Evolutionary conservation across 495 filamentous ascomycete genomes (phyloP).

Genomic region (Neurospora intermedia): DNA sequence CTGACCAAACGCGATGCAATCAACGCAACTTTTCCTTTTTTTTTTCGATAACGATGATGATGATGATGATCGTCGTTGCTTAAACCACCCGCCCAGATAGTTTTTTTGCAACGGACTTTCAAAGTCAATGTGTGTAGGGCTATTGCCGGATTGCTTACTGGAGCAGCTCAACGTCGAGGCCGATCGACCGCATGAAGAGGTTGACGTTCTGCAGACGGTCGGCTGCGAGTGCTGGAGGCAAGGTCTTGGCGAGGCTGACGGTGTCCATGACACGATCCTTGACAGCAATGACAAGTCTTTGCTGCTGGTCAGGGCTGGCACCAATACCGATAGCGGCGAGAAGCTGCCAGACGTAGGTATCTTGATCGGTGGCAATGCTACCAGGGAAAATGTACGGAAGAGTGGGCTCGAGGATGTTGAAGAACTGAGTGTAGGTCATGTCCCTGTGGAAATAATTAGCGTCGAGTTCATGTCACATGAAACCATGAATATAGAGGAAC

Average conservation of each 20-base stretch:
- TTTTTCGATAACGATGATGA: neutral
- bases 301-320: conserved; percentile 85
- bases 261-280: conserved; percentile 99
- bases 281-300: conserved; percentile 83
- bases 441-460: conserved; percentile 30
- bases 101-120: neutral
- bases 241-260: conserved; percentile 70
- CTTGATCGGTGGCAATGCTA: conserved; percentile 68
- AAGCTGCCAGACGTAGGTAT: conserved; percentile 97
- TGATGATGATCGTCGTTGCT: neutral
- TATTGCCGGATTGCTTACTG: conserved; percentile 37
- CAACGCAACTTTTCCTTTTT: neutral
- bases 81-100: neutral
- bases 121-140: neutral
- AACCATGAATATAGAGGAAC: conserved; percentile 9
- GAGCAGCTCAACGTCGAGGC: conserved; percentile 89
- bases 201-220: conserved; percentile 85
- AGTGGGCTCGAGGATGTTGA: conserved; percentile 73
- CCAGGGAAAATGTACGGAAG: conserved; percentile 80
- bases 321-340: conserved; percentile 88
- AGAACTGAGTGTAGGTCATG: conserved; percentile 67
- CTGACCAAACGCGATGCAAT: neutral
- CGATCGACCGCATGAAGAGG: conserved; percentile 96
- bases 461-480: neutral
- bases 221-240: conserved; percentile 73